Conservation (phyloP, 257 asterid genomes). For the Parsonsia alboflavescens region DNA sequence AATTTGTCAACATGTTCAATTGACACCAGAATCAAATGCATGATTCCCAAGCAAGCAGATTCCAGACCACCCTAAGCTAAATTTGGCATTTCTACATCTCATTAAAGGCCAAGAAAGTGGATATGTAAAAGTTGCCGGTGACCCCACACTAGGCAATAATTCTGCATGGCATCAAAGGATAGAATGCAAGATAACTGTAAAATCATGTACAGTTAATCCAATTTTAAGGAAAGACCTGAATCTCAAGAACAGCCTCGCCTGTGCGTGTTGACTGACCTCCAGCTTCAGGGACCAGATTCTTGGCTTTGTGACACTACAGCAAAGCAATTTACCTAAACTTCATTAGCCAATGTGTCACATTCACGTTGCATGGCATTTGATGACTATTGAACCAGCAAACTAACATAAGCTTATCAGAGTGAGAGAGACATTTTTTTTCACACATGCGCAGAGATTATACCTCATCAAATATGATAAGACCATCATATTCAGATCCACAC, state of each 20-base stretch:
- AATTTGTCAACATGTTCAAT: background rate
- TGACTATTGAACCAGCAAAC: background rate
- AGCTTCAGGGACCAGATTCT: constrained; percentile 95
- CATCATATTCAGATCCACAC: constrained; percentile 81
- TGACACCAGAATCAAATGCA: background rate
- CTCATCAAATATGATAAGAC: constrained; percentile 93
- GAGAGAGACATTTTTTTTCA: background rate
- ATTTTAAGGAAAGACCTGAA: constrained; percentile 61
- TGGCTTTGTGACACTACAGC: constrained; percentile 93
- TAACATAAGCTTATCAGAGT: background rate
- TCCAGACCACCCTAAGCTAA: background rate
- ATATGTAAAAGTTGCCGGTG: background rate
- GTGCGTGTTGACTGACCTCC: constrained; percentile 96
- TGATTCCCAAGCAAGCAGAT: background rate
- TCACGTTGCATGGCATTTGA: constrained; percentile 19
- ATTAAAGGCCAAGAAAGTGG: background rate
- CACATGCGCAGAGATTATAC: constrained; percentile 29
- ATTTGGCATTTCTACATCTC: background rate
- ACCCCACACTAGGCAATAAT: background rate
- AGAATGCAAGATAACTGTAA: background rate
- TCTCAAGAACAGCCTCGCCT: constrained; percentile 97
- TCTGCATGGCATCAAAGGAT: too few relatives aligned
- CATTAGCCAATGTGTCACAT: constrained; percentile 10
- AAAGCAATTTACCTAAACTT: constrained; percentile 20
- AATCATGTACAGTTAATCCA: background rate